These are phyloP conservation scores for Penicillium janthinellum DNA, from an alignment of 2,329 filamentous ascomycete genomes.

Conservation along the genomic window DNA sequence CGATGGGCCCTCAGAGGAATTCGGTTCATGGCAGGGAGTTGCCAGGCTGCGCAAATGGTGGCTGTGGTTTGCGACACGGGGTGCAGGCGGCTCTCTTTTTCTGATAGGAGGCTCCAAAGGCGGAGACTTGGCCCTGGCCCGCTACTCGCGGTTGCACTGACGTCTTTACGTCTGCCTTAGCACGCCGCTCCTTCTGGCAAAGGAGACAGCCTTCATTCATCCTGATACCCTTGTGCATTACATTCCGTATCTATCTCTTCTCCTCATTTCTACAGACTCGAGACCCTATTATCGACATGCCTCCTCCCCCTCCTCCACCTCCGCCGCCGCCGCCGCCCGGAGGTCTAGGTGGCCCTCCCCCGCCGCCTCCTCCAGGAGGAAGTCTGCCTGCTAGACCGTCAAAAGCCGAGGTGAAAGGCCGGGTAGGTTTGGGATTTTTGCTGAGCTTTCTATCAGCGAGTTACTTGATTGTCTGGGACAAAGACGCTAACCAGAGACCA, in stretches of 20 bases:
- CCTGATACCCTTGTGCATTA: constrained; percentile 12
- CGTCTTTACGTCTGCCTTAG: constrained; percentile 30
- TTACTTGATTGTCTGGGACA: background rate
- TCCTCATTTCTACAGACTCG: constrained; percentile 8
- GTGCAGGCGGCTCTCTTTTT: constrained; percentile 19
- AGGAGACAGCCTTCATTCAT: constrained; percentile 11
- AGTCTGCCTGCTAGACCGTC: constrained; percentile 60
- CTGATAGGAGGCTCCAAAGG: constrained; percentile 25
- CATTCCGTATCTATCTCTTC: constrained; percentile 8
- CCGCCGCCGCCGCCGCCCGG: constrained; percentile 69
- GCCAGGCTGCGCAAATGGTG: constrained; percentile 1
- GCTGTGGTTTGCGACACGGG: background rate
- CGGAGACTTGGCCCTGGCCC: constrained; percentile 33
- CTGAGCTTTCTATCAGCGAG: background rate
- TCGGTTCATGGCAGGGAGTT: constrained; percentile 37
- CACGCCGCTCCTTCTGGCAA: constrained; percentile 20
- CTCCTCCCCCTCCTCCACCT: constrained; percentile 66
- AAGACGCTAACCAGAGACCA: constrained; percentile 41
- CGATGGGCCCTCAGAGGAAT: constrained; percentile 35
- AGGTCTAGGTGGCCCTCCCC: constrained; percentile 61
- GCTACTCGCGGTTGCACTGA: constrained; percentile 26
- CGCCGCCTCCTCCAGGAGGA: constrained; percentile 57
- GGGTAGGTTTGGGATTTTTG: constrained; percentile 56
- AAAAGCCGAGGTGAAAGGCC: constrained; percentile 56
- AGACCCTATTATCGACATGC: constrained; percentile 35